These are phyloP conservation scores for Mucor racemosus DNA, from an alignment of 371 early-diverging fungal species.

Conservation along the genomic window DNA sequence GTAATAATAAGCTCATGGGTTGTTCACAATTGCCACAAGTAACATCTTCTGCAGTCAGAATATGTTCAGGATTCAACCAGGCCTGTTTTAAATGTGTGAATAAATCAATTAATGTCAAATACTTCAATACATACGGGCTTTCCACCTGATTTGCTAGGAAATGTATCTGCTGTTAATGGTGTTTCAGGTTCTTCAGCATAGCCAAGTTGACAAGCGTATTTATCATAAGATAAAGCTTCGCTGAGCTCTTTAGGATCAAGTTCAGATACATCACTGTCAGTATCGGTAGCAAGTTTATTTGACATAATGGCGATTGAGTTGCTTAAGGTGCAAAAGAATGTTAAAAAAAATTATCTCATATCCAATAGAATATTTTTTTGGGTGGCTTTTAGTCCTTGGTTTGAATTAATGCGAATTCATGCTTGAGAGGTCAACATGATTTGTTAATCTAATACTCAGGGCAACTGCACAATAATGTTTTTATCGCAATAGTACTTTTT, in stretches of 20 bases:
- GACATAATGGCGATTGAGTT: constrained; percentile 13
- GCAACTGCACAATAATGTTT: background rate
- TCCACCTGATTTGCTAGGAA: constrained; percentile 92
- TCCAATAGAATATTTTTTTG: background rate
- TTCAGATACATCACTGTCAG: constrained; percentile 43
- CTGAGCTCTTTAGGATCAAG: constrained; percentile 39
- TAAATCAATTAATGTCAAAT: background rate
- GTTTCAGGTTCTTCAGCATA: constrained; percentile 74
- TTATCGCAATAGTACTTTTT: no score
- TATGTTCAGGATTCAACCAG: constrained; percentile 84
- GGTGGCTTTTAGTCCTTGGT: background rate
- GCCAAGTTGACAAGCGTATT: constrained; percentile 69
- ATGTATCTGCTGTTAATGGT: constrained; percentile 65
- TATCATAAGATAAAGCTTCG: constrained; percentile 30
- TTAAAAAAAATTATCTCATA: background rate
- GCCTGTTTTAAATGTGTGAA: constrained; percentile 45
- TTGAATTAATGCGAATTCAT: background rate
- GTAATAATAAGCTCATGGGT: constrained; percentile 83
- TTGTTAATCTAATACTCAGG: background rate
- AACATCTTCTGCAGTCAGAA: constrained; percentile 64
- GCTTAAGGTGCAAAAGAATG: background rate
- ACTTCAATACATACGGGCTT: constrained; percentile 66
- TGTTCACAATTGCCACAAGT: constrained; percentile 81
- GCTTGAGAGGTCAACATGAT: background rate
- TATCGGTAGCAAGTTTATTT: constrained; percentile 23